Base-by-base conservation (phyloP, 805 yeast species). In the Lipomyces mesembrius region DNA sequence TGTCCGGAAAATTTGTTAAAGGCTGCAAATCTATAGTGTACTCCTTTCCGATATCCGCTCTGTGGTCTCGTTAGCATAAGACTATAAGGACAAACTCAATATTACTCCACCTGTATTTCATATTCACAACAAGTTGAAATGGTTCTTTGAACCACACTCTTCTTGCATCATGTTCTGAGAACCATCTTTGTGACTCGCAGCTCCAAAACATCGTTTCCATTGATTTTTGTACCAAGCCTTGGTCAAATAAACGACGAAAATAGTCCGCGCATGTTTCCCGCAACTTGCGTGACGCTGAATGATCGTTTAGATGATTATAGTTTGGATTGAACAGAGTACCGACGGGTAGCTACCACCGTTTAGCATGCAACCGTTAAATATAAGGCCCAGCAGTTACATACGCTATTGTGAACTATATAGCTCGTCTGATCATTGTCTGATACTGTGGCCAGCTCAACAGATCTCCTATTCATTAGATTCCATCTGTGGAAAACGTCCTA, bases 401-500 rank as follows among this genome's bases (percentile, higher is more conserved):
- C 49, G 49, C 49, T 43, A n/a, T 43, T 43, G 8, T n/a, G 49
- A n/a, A n/a, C 49, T 4, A 7, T 17, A 3, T 8, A 17, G 20
- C 14, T 17, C 1, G 9, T 43, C 1, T n/a, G 25, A 3, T 43
- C 49, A 17, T 43, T n/a, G 22, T 43, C 49, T n/a, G 49, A 6
- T n/a, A n/a, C 49, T n/a, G 49, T 12, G 14, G 8, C 20, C 3
- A 43, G 8, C 52, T 35, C 25, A 22, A 62, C 27, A 5, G 37
- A 17, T 7, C 29, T 20, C 20, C 51, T 34, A n/a, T 32, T 39
- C 65, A 62, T 57, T 11, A 46, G 17, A 51, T 62, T 62, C 58
- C 53, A 51, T 17, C 60, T 59, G 27, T 49, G 57, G 20, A 46
- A 35, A 4, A 62, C 65, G 14, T 77, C 80, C 60, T 62, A 29